Evolutionary conservation across 202 grass and related monocot genomes (phyloP).

Genomic region (Schoenoplectus tabernaemontani): DNA sequence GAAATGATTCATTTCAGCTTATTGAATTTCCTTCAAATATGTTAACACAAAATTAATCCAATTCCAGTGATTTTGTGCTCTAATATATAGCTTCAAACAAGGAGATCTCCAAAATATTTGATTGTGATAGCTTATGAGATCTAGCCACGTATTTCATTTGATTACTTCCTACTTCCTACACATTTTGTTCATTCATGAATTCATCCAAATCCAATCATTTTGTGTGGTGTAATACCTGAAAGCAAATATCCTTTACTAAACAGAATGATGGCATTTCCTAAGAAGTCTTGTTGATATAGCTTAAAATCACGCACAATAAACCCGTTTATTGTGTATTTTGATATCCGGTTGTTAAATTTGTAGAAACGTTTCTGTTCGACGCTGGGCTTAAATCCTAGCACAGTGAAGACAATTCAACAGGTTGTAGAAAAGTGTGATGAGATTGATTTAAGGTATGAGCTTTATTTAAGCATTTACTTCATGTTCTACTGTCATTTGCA

Average conservation of each 20-base stretch:
- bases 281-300: background rate
- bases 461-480: background rate
- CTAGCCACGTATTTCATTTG: background rate
- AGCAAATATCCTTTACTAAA: background rate
- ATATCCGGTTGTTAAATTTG: slow-evolving; percentile 6
- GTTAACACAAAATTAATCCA: background rate
- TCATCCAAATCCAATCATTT: background rate
- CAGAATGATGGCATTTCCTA: background rate
- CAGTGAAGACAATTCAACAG: slow-evolving; percentile 73
- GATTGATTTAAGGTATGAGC: slow-evolving; percentile 76
- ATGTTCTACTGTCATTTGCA: background rate
- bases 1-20: background rate
- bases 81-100: background rate
- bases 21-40: background rate
- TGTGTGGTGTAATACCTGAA: background rate
- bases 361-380: slow-evolving; percentile 87
- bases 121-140: slow-evolving; percentile 2
- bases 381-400: slow-evolving; percentile 73
- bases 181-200: background rate
- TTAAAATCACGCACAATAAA: background rate
- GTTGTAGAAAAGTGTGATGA: slow-evolving; percentile 63
- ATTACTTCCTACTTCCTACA: background rate
- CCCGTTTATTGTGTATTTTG: slow-evolving; percentile 32
- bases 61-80: background rate
- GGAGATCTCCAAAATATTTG: background rate